phyloP scores from a whole-genome alignment of 768 basidiomycete genomes.

The Rhizopogon roseolus region DNA sequence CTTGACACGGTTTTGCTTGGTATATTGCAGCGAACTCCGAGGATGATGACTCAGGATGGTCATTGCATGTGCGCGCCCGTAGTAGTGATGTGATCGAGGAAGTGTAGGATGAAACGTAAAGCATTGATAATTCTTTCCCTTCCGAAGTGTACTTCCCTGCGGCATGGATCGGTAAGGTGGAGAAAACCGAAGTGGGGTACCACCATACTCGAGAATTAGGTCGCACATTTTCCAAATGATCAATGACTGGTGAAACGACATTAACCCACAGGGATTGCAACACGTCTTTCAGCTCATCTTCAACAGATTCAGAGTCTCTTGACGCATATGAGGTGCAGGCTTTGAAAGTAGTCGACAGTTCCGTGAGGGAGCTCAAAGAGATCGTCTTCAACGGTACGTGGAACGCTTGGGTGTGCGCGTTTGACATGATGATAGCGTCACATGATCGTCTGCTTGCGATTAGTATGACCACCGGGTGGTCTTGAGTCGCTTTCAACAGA shows the following conservation, averaged over 20 bases:
- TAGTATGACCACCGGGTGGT: background rate
- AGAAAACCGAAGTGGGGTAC: conserved; percentile 8
- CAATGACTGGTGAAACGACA: conserved; percentile 1
- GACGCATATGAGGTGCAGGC: background rate
- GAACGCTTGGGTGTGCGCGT: background rate
- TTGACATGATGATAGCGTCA: background rate
- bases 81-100: conserved; percentile 6
- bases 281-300: background rate
- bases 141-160: conserved; percentile 5
- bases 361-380: background rate
- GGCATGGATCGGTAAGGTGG: conserved; percentile 10
- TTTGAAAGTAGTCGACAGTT: background rate
- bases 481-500: background rate
- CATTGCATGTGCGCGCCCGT: conserved; percentile 2
- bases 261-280: conserved; percentile 1
- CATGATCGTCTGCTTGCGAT: background rate
- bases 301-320: background rate
- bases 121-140: background rate
- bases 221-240: background rate
- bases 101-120: conserved; percentile 11
- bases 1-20: background rate
- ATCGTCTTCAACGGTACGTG: background rate
- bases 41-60: background rate
- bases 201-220: conserved; percentile 7
- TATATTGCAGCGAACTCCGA: conserved; percentile 1